Evolutionary conservation across 2,329 filamentous ascomycete genomes (phyloP).

Genomic region (Diaporthe citriasiana): DNA sequence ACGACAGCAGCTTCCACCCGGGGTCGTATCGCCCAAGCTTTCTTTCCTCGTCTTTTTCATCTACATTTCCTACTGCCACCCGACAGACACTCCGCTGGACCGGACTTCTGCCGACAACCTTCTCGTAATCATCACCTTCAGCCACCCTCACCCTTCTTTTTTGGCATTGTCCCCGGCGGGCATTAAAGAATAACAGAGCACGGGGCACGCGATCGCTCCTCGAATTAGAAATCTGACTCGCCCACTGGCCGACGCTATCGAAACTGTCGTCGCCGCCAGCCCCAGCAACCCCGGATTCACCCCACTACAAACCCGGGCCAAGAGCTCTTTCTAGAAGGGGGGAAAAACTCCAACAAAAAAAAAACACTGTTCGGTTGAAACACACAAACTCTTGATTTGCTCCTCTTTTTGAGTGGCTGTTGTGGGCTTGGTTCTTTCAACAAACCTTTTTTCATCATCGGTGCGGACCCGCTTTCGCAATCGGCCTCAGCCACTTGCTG

Average conservation of each 20-base stretch:
- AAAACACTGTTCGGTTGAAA: neutral
- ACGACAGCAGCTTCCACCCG: conserved; percentile 39
- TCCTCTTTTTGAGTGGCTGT: conserved; percentile 21
- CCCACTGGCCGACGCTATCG: conserved; percentile 32
- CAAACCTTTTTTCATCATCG: neutral
- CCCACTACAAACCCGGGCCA: conserved; percentile 11
- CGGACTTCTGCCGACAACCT: conserved; percentile 33
- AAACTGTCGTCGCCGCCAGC: conserved; percentile 13
- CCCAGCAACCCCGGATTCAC: conserved; percentile 30
- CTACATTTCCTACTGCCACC: neutral
- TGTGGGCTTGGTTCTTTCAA: conserved; percentile 4
- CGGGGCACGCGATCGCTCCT: conserved; percentile 20
- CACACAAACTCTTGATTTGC: conserved; percentile 21
- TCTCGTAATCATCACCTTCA: conserved; percentile 27
- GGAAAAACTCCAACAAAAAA: conserved; percentile 6
- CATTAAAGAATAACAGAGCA: conserved; percentile 28
- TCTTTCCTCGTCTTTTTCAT: neutral
- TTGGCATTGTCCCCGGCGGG: conserved; percentile 30
- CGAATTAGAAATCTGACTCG: conserved; percentile 28
- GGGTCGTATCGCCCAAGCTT: conserved; percentile 8
- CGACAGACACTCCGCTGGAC: conserved; percentile 39
- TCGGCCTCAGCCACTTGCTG: conserved; percentile 40
- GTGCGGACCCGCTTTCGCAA: conserved; percentile 39
- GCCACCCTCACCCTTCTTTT: conserved; percentile 21
- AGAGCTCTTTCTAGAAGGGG: conserved; percentile 16